phyloP scores from a whole-genome alignment of 2,329 filamentous ascomycete species.

The Penicillium sp. region DNA sequence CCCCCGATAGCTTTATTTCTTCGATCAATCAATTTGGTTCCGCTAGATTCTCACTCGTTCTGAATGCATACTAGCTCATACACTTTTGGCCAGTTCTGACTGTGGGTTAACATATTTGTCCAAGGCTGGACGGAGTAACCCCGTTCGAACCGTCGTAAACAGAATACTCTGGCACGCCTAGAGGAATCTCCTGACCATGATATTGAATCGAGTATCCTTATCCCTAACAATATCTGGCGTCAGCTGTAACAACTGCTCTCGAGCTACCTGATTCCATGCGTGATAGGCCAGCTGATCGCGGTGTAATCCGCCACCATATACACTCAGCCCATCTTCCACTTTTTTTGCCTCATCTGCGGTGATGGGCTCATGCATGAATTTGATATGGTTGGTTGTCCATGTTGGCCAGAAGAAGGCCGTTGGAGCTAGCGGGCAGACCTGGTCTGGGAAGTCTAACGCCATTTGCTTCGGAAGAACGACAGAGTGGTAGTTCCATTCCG shows the following conservation, averaged over 20 bases:
- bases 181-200: slow-evolving; percentile 28
- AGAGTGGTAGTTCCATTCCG: slow-evolving; percentile 43
- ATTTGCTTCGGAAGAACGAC: slow-evolving; percentile 36
- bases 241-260: slow-evolving; percentile 34
- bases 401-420: slow-evolving; percentile 44
- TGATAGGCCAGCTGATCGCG: slow-evolving; percentile 41
- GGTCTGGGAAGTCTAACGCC: slow-evolving; percentile 27
- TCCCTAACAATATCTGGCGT: slow-evolving; percentile 34
- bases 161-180: too few relatives aligned
- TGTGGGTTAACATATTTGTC: too few relatives aligned
- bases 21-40: too few relatives aligned
- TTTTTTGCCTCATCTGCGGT: slow-evolving; percentile 28
- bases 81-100: too few relatives aligned
- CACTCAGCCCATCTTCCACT: slow-evolving; percentile 32
- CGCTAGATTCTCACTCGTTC: too few relatives aligned
- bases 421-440: slow-evolving; percentile 40
- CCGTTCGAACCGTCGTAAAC: too few relatives aligned
- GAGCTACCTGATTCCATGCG: slow-evolving; percentile 42
- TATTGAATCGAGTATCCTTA: slow-evolving; percentile 40
- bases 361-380: slow-evolving; percentile 41
- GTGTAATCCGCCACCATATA: slow-evolving; percentile 37
- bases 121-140: too few relatives aligned
- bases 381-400: slow-evolving; percentile 41
- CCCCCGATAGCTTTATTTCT: too few relatives aligned
- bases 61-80: too few relatives aligned